These are phyloP conservation scores for Fomitopsis pulvina DNA, from an alignment of 768 basidiomycete genomes.

Conservation along the genomic window DNA sequence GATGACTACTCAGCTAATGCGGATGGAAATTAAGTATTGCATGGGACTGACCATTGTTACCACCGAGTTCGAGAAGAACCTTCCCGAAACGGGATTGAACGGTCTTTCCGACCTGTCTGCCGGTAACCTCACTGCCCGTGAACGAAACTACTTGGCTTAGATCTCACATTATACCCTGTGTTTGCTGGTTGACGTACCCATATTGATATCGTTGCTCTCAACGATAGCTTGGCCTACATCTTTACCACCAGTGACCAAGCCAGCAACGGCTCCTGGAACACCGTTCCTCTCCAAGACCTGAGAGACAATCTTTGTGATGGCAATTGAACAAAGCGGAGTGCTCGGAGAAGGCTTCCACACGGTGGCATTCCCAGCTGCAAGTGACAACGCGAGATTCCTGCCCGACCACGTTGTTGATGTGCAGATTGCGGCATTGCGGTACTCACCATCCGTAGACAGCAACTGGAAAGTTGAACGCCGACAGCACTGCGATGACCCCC, in stretches of 20 bases:
- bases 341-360: constrained; percentile 93
- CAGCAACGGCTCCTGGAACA: constrained; percentile 77
- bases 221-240: constrained; percentile 77
- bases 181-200: constrained; percentile 43
- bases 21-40: constrained; percentile 4
- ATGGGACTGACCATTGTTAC: constrained; percentile 75
- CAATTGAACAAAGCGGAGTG: constrained; percentile 87
- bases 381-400: constrained; percentile 86
- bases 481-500: constrained; percentile 62
- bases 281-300: constrained; percentile 75
- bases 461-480: constrained; percentile 96
- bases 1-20: background rate
- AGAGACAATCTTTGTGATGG: constrained; percentile 80
- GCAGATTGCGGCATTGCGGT: background rate
- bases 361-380: constrained; percentile 89
- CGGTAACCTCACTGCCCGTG: constrained; percentile 88
- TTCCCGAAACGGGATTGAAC: constrained; percentile 90
- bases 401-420: constrained; percentile 7
- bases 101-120: constrained; percentile 78
- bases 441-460: constrained; percentile 86
- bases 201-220: constrained; percentile 64
- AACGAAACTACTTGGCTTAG: constrained; percentile 63
- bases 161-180: background rate
- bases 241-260: constrained; percentile 78
- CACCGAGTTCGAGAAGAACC: constrained; percentile 85